Conservation (phyloP, 164 flowering plant genomes). For the Kalanchoe fedtschenkoi region DNA sequence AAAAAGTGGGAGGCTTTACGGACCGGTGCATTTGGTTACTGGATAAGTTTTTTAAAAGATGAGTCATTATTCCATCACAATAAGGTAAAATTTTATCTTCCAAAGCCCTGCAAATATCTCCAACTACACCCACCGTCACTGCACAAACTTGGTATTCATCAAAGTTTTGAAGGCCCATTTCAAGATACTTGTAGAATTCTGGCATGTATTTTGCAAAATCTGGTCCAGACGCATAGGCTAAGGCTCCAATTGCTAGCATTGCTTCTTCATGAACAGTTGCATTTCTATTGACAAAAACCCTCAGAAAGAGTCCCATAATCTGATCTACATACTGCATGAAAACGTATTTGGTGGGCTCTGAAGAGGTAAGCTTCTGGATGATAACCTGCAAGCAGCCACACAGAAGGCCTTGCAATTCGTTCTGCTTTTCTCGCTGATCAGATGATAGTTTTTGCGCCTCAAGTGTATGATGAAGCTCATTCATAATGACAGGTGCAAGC, state of each 20-base stretch:
- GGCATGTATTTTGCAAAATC: constrained; percentile 59
- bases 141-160: constrained; percentile 74
- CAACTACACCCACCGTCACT: constrained; percentile 62
- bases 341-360: constrained; percentile 38
- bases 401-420: constrained; percentile 54
- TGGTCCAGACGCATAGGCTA: constrained; percentile 50
- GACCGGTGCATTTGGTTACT: constrained; percentile 63
- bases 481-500: constrained; percentile 45
- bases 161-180: constrained; percentile 71
- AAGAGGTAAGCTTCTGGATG: constrained; percentile 50
- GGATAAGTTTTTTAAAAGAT: constrained; percentile 48
- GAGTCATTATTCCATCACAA: constrained; percentile 69
- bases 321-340: constrained; percentile 61
- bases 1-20: constrained; percentile 63
- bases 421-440: constrained; percentile 45
- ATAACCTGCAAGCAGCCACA: constrained; percentile 67
- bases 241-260: constrained; percentile 64
- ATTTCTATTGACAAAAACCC: constrained; percentile 57
- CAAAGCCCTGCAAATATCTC: constrained; percentile 59
- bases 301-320: constrained; percentile 49
- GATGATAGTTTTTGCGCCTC: constrained; percentile 44
- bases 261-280: constrained; percentile 72
- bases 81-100: constrained; percentile 55
- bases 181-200: constrained; percentile 50
- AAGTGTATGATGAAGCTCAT: constrained; percentile 54